phyloP scores from a whole-genome alignment of 345 rosid species.

The Acer saccharum region DNA sequence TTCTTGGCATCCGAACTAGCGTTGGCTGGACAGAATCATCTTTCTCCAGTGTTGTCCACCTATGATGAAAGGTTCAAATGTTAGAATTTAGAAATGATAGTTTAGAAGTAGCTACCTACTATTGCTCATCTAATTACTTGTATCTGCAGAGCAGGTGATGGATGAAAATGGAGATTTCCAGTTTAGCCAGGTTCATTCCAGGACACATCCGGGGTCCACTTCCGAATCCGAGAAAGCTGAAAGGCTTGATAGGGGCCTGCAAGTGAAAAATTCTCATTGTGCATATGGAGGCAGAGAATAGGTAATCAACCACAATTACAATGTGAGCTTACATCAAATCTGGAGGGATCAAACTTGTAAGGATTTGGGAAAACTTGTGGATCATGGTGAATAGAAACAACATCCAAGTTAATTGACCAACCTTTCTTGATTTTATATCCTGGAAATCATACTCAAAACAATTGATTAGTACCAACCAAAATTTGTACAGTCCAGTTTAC shows the following conservation, averaged over 20 bases:
- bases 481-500: not conserved
- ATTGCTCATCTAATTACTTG: slow-evolving; percentile 42
- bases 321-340: slow-evolving; percentile 50
- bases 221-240: slow-evolving; percentile 69
- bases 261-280: not conserved
- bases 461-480: too few species aligned
- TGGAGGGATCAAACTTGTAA: slow-evolving; percentile 47
- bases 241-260: slow-evolving; percentile 52
- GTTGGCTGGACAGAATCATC: slow-evolving; percentile 64
- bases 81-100: not conserved
- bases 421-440: slow-evolving; percentile 58
- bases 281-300: slow-evolving; percentile 1
- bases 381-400: slow-evolving; percentile 69
- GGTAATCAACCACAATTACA: not conserved
- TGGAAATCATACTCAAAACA: slow-evolving; percentile 19
- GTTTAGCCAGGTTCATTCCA: slow-evolving; percentile 65
- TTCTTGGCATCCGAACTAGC: slow-evolving; percentile 60
- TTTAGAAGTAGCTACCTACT: not conserved
- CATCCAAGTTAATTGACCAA: slow-evolving; percentile 71
- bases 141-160: slow-evolving; percentile 63
- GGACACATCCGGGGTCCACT: slow-evolving; percentile 76
- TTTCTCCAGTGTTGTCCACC: slow-evolving; percentile 58
- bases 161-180: slow-evolving; percentile 63
- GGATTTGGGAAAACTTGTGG: slow-evolving; percentile 50
- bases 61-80: slow-evolving; percentile 15